These are phyloP conservation scores for Cladophialophora carrionii DNA, from an alignment of 2,329 filamentous ascomycete genomes.

Conservation along the genomic window DNA sequence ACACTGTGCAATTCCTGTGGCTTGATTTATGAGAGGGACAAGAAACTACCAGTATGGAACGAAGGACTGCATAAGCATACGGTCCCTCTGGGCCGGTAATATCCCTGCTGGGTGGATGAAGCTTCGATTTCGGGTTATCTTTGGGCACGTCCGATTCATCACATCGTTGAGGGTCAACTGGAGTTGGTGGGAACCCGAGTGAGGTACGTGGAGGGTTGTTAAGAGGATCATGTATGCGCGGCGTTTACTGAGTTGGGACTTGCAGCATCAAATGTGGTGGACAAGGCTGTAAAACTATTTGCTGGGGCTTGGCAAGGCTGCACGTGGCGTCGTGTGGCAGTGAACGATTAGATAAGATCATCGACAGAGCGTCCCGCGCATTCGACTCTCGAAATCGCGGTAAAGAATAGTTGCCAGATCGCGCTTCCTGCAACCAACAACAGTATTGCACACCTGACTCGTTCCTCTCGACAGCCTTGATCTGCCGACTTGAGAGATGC, in stretches of 20 bases:
- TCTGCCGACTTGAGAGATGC: conserved; percentile 13
- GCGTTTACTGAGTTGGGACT: neutral
- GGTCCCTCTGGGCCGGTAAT: conserved; percentile 45
- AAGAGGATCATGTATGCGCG: neutral
- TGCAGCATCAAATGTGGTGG: neutral
- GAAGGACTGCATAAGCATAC: conserved; percentile 66
- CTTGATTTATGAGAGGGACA: conserved; percentile 83
- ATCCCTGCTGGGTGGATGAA: neutral
- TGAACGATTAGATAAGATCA: conserved; percentile 23
- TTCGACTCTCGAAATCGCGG: conserved; percentile 2
- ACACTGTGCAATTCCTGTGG: conserved; percentile 93
- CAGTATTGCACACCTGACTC: neutral
- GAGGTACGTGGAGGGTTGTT: neutral
- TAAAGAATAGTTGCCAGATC: conserved; percentile 27
- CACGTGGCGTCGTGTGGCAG: neutral
- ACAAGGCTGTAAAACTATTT: conserved; percentile 14
- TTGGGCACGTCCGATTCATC: neutral
- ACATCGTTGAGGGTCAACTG: neutral
- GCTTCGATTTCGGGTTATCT: neutral
- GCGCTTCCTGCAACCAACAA: conserved; percentile 2
- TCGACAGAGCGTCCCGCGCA: conserved; percentile 10
- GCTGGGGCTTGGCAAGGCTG: conserved; percentile 4
- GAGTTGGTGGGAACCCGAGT: neutral
- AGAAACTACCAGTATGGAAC: conserved; percentile 77
- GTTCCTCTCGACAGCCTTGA: neutral